Evolutionary conservation across 2,329 filamentous ascomycete genomes (phyloP), one percentile per base, ranked within the genome.

Genomic region (Metarhizium humberi): DNA sequence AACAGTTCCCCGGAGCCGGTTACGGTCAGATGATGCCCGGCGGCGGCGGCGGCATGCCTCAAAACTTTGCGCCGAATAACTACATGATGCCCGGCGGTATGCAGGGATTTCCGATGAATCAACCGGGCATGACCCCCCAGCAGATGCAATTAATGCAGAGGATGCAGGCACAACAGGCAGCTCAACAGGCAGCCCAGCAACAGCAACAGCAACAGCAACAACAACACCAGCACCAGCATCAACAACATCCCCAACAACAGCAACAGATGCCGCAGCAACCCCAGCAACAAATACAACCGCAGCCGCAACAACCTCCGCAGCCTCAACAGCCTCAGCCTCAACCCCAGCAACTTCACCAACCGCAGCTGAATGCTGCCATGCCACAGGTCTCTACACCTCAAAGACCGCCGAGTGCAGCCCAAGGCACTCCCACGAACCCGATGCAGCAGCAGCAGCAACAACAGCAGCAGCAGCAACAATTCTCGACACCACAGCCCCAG

Each of bases 1-100:
- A 81, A 45, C 80, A 82, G 53, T 85, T 81, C 61, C 76, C 79
- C 29, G 75, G 72, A 62, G 77, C 78, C 40, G 77, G 81, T 5
- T 85, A 84, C 63, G 79, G 78, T 58, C 70, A 77, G 62, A 74
- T 76, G 60, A 70, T 80, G 63, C 73, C 78, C 20, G 72, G 74
- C 51, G 38, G 38, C 32, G 32, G 32, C 38, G 72, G 78, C 42
- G 73, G 74, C 59, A 72, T 71, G 47, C 75, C 75, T 8, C 80
- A 80, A 52, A 81, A 78, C 66, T 85, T 82, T 62, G 60, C 63
- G 14, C 69, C 67, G 48, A 69, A 65, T 42, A 67, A 68, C 56
- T 72, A 72, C 55, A 79, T 82, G 73, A 83, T 84, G 75, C 68
- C 68, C 57, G 70, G 75, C 57, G 71, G 72, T 59, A 81, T 82